Base-by-base conservation (phyloP, 179 eudicot species). In the Silene noctiflora region DNA sequence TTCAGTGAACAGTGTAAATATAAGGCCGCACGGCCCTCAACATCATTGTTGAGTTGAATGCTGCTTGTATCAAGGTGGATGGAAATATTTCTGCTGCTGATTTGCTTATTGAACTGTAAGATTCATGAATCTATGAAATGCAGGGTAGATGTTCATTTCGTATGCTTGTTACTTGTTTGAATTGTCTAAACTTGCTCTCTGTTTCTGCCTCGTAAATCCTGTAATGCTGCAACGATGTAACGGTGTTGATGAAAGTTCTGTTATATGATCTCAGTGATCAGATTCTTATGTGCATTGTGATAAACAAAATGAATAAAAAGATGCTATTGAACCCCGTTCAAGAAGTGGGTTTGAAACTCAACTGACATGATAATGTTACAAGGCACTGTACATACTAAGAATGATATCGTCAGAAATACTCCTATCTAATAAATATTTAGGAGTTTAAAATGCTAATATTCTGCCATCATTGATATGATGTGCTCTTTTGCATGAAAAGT, bases 21-120 rank as follows among this genome's bases (percentile, higher is more conserved):
- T 78, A 89, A 85, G 76, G 98, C n/a, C n/a, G n/a, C n/a, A n/a
- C n/a, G n/a, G n/a, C 94, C 76, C 95, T 95, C 69, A 95, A 91
- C 89, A 97, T 91, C 81, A 97, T 94, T 81, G 97, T 95, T 83
- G 99, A 97, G 56, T 93, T 97, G 78, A 93, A 97, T 70, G 98
- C 97, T 80, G 99, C 93, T 79, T 95, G 96, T 63, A 80, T 91
- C 84, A 91, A 95, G 84, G 99, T 93, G 79, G 93, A 95, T 77
- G 97, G 98, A 25, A 93, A 95, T 81, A 81, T 95, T 76, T 89
- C 92, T 16, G 99, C 98, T 78, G 93, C 97, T 75, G 97, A 95
- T 82, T 87, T 93, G 77, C 88, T 89, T 53, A 27, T 88, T 77
- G 85, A 95, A 69, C 46, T 91, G 99, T 95, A 85, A 87, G 97